These are phyloP conservation scores for Cucumis cinereus DNA, from an alignment of 306 rosid species.

Conservation along the genomic window DNA sequence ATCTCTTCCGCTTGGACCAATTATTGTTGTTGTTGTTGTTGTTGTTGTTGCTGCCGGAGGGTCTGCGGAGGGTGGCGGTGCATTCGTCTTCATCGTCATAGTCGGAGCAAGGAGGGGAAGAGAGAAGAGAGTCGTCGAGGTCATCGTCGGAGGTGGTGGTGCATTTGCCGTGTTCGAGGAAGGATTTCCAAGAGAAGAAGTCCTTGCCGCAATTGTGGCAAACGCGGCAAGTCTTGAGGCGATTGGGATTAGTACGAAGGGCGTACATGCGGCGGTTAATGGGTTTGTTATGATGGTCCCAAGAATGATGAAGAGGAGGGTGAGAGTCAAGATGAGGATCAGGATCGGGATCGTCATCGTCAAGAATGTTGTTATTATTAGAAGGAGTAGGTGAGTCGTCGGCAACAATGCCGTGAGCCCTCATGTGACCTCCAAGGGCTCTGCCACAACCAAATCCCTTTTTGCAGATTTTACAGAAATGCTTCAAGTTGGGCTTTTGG, in stretches of 20 bases:
- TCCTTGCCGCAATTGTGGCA: conserved; percentile 85
- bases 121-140: conserved; percentile 33
- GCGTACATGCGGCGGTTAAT: conserved; percentile 74
- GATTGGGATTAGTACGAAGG: conserved; percentile 70
- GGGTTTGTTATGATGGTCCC: conserved; percentile 15
- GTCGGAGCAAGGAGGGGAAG: conserved; percentile 54
- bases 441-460: conserved; percentile 88
- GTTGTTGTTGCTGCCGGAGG: conserved; percentile 6
- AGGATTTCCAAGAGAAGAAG: conserved; percentile 72
- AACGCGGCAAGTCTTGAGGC: conserved; percentile 55
- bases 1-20: conserved; percentile 75
- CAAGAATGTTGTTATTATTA: conserved; percentile 7
- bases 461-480: conserved; percentile 84
- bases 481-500: conserved; percentile 55
- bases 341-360: conserved; percentile 31
- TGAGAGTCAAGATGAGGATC: too few relatives aligned
- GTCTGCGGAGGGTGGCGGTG: conserved; percentile 11
- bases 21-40: neutral
- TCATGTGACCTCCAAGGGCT: conserved; percentile 97
- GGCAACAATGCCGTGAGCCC: conserved; percentile 83
- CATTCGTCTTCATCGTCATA: neutral
- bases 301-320: too few relatives aligned
- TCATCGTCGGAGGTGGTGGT: conserved; percentile 40
- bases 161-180: conserved; percentile 88
- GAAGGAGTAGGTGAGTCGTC: conserved; percentile 15